phyloP scores from a whole-genome alignment of 176 grass and related monocot genomes.

The Panicum miliaceum region DNA sequence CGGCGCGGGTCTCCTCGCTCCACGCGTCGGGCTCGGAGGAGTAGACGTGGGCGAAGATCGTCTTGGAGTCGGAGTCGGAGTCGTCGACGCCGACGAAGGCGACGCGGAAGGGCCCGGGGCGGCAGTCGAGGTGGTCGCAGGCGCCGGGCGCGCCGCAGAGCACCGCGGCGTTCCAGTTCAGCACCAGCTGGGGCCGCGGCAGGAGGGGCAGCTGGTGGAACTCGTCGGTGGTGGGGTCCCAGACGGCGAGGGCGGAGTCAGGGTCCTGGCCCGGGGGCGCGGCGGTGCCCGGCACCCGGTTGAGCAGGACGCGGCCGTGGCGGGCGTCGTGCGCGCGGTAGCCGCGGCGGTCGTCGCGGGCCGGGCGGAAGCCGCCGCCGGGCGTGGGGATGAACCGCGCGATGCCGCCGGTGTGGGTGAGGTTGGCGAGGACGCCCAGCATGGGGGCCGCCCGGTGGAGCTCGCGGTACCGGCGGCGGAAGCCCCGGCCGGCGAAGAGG shows the following conservation, averaged over 20 bases:
- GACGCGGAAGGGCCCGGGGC: background rate
- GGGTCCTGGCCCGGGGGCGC: no score
- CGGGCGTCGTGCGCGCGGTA: constrained; percentile 3
- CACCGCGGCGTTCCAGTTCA: constrained; percentile 5
- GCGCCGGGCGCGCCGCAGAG: background rate
- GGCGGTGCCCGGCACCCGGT: background rate
- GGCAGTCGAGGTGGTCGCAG: constrained; percentile 3
- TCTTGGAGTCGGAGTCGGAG: background rate
- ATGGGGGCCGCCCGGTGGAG: background rate
- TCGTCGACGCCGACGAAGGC: background rate
- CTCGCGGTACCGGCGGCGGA: background rate
- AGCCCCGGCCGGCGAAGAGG: background rate
- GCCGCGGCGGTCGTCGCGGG: background rate
- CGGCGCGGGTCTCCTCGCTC: background rate
- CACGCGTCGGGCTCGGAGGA: background rate
- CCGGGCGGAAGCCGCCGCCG: no score
- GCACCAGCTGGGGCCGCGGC: background rate
- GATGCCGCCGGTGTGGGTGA: background rate
- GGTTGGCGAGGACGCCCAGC: background rate
- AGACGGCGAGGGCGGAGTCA: background rate
- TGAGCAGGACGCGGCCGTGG: constrained; percentile 34
- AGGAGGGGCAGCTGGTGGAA: background rate
- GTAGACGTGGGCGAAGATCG: background rate
- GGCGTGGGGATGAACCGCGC: background rate
- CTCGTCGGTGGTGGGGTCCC: background rate